Conservation (phyloP, 352 stramenopile genomes). For the Phytopythium litorale region DNA sequence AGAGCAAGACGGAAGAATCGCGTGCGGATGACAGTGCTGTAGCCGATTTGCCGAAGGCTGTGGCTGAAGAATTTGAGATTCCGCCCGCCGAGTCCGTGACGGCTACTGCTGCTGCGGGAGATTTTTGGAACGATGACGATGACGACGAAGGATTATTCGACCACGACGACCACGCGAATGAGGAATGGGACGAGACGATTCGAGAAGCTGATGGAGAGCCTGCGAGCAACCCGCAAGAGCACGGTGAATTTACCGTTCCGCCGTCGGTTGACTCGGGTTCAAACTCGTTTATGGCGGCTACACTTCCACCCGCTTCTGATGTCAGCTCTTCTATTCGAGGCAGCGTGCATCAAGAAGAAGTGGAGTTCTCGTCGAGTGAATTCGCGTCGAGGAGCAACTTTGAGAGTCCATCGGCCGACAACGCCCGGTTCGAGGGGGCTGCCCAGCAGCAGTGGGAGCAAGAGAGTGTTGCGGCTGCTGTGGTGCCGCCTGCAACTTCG, state of each 20-base stretch:
- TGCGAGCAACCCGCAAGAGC: neutral
- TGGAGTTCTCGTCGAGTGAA: neutral
- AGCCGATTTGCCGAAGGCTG: neutral
- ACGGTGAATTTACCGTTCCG: neutral
- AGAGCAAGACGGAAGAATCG: constrained; percentile 7
- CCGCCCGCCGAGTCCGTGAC: neutral
- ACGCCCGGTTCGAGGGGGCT: neutral
- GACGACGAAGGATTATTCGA: constrained; percentile 7
- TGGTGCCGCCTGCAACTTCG: neutral
- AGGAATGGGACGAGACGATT: constrained; percentile 7
- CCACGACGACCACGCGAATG: constrained; percentile 6
- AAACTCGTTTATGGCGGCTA: neutral
- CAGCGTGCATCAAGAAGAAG: neutral
- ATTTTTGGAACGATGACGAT: constrained; percentile 8
- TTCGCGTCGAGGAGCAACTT: neutral
- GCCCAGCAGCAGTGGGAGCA: neutral
- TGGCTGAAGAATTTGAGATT: constrained; percentile 6
- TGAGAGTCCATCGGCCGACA: neutral
- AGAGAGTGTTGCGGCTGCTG: neutral
- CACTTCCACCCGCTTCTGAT: neutral
- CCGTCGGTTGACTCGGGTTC: neutral
- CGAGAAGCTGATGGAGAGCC: neutral
- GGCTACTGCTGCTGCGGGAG: neutral
- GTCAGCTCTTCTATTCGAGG: neutral
- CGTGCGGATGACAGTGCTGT: neutral